Conservation (phyloP, 2,329 filamentous ascomycete genomes). For the Pseudogymnoascus sp. region DNA sequence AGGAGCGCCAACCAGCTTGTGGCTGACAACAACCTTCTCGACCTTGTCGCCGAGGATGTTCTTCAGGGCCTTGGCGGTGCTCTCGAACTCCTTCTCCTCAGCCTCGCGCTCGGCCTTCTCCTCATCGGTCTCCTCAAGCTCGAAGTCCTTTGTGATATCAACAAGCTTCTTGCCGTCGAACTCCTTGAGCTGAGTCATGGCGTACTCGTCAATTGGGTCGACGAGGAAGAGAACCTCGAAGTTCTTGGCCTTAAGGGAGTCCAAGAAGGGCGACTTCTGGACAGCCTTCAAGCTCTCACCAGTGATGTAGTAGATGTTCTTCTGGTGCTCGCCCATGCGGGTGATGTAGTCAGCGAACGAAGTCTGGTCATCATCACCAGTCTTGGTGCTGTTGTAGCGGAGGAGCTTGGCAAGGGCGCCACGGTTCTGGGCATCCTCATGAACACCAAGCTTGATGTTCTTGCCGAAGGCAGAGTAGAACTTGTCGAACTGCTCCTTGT, state of each 20-base stretch:
- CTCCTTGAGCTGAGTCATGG: constrained; percentile 99
- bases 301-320: constrained; percentile 99
- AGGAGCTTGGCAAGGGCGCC: constrained; percentile 89
- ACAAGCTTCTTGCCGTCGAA: constrained; percentile 99
- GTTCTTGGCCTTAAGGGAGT: constrained; percentile 96
- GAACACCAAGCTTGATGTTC: constrained; percentile 99
- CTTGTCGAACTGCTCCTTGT: constrained; percentile 99
- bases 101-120: constrained; percentile 94
- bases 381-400: constrained; percentile 98
- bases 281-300: constrained; percentile 99
- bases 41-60: constrained; percentile 99
- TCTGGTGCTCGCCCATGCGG: constrained; percentile 99
- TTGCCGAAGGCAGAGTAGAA: constrained; percentile 99
- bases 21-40: constrained; percentile 98
- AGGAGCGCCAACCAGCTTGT: constrained; percentile 91
- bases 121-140: constrained; percentile 99
- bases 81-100: constrained; percentile 98
- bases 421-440: constrained; percentile 99
- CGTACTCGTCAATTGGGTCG: constrained; percentile 98
- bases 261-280: constrained; percentile 95
- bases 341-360: constrained; percentile 97
- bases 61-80: constrained; percentile 93
- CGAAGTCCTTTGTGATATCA: constrained; percentile 99
- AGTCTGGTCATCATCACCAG: constrained; percentile 80
- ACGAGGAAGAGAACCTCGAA: constrained; percentile 99